Evolutionary conservation across 2,329 filamentous ascomycete genomes (phyloP).

Genomic region (Aspergillus oerlinghausenensis): DNA sequence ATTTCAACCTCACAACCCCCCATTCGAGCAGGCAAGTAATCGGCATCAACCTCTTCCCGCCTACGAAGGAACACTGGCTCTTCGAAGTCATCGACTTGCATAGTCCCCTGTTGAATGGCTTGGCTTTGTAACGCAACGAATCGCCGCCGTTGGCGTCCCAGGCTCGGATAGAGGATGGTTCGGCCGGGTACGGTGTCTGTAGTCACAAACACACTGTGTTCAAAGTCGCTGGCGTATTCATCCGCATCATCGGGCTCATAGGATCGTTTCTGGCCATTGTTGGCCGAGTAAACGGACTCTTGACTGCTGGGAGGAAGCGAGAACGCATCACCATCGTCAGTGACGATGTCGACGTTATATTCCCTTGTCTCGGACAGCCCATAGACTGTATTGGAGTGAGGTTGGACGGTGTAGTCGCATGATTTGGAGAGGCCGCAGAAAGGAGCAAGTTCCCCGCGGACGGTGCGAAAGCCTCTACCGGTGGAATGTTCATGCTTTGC

Average conservation of each 20-base stretch:
- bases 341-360: constrained; percentile 24
- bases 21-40: constrained; percentile 13
- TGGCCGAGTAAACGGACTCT: constrained; percentile 26
- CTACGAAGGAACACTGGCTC: constrained; percentile 42
- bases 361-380: constrained; percentile 6
- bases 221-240: constrained; percentile 24
- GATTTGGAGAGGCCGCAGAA: constrained; percentile 78
- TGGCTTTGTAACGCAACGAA: constrained; percentile 13
- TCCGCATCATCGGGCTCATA: constrained; percentile 37
- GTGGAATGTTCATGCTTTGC: constrained; percentile 5
- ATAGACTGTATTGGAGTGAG: constrained; percentile 16
- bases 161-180: constrained; percentile 29
- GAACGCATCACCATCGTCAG: constrained; percentile 33
- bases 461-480: constrained; percentile 8
- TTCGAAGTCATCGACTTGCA: constrained; percentile 42
- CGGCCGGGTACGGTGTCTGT: constrained; percentile 23
- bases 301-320: constrained; percentile 40
- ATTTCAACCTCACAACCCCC: constrained; percentile 23
- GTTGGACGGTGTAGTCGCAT: constrained; percentile 62
- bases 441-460: constrained; percentile 62
- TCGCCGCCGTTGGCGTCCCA: constrained; percentile 26
- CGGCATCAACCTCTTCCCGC: constrained; percentile 36
- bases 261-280: constrained; percentile 41
- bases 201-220: constrained; percentile 9
- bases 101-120: constrained; percentile 8